Conservation (phyloP, 352 stramenopile species). For the Globisporangium carolinianum region DNA sequence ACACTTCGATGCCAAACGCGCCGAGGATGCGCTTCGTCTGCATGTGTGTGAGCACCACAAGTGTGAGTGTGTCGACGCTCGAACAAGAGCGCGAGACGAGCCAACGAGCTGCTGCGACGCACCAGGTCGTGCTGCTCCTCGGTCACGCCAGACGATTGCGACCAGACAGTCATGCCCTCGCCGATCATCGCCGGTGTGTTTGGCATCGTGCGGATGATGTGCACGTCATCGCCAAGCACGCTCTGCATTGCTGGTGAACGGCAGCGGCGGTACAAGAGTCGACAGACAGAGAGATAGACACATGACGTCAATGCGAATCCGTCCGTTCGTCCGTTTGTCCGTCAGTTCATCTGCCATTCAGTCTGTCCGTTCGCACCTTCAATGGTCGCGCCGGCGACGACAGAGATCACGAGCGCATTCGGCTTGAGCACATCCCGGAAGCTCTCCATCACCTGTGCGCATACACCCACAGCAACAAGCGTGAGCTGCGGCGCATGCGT, state of each 20-base stretch:
- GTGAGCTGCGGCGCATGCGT: not conserved
- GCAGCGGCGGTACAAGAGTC: too few relatives aligned
- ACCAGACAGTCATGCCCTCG: conserved; percentile 94
- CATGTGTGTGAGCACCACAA: not conserved
- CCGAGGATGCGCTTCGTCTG: conserved; percentile 83
- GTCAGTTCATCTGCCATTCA: not conserved
- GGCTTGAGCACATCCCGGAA: conserved; percentile 51
- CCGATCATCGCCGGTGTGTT: conserved; percentile 95
- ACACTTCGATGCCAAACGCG: conserved; percentile 89
- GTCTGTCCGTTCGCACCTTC: conserved; percentile 15
- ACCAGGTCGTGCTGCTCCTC: conserved; percentile 65
- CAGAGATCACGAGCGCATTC: conserved; percentile 71
- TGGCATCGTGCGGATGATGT: conserved; percentile 92
- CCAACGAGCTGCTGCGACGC: conserved; percentile 8
- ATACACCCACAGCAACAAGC: too few relatives aligned
- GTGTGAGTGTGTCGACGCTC: not conserved
- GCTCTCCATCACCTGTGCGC: conserved; percentile 44
- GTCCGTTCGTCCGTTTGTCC: not conserved
- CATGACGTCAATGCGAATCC: not conserved
- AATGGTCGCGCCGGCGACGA: conserved; percentile 79
- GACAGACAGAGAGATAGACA: not conserved
- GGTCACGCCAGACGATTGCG: conserved; percentile 64
- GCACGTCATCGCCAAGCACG: conserved; percentile 49
- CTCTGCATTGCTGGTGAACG: conserved; percentile 33
- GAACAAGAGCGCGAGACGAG: not conserved